phyloP scores from a whole-genome alignment of 805 yeast genomes.

The Monosporozyma aerobia region DNA sequence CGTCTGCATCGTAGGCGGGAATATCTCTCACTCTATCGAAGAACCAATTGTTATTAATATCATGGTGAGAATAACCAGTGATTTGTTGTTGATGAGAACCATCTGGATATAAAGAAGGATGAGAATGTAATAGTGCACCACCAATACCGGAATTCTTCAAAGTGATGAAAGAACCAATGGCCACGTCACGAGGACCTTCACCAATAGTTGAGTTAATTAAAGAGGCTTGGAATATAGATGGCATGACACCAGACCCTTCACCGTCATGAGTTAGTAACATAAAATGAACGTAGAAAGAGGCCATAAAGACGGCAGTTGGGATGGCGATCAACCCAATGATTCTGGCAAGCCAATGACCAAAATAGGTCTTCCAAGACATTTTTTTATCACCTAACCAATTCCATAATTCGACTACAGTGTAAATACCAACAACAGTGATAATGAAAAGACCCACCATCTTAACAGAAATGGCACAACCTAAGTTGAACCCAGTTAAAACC shows the following conservation, averaged over 20 bases:
- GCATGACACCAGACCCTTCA: slow-evolving; percentile 73
- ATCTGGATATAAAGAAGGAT: slow-evolving; percentile 73
- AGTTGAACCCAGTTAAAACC: slow-evolving; percentile 66
- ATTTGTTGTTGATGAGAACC: slow-evolving; percentile 93
- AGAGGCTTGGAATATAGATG: slow-evolving; percentile 74
- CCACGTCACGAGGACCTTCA: slow-evolving; percentile 62
- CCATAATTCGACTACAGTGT: slow-evolving; percentile 86
- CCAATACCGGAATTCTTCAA: slow-evolving; percentile 60
- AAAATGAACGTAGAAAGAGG: slow-evolving; percentile 68
- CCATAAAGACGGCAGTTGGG: slow-evolving; percentile 54
- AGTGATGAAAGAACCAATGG: slow-evolving; percentile 47
- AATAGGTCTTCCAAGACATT: slow-evolving; percentile 41
- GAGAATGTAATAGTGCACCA: slow-evolving; percentile 80
- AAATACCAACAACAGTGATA: slow-evolving; percentile 79
- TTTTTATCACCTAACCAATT: slow-evolving; percentile 61
- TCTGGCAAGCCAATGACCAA: slow-evolving; percentile 60
- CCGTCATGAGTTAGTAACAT: slow-evolving; percentile 66
- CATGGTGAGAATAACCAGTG: slow-evolving; percentile 86
- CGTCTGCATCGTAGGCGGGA: slow-evolving; percentile 18
- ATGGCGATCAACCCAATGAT: slow-evolving; percentile 50
- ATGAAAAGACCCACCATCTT: slow-evolving; percentile 96
- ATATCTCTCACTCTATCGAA: slow-evolving; percentile 50
- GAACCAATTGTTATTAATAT: slow-evolving; percentile 74
- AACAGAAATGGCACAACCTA: slow-evolving; percentile 87
- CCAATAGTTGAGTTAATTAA: slow-evolving; percentile 56